Percentiles rank a stretch among this genome's conserved stretches.
Conservation (phyloP, 169 alveolate genomes). For the Plasmodium cynomolgi region DNA sequence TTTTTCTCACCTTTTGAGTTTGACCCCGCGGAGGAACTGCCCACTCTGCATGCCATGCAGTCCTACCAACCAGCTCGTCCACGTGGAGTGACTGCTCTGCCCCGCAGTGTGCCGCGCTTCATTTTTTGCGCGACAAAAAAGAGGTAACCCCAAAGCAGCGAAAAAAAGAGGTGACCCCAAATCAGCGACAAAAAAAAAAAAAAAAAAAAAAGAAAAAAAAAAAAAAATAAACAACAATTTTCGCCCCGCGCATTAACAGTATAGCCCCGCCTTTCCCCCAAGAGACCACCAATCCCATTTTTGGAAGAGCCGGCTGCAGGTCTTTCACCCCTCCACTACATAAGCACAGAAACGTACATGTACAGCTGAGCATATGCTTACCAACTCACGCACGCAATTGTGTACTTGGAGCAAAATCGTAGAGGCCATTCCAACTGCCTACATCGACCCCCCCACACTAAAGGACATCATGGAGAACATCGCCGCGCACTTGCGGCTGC, state of each 20-base stretch:
- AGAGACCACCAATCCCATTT: neutral
- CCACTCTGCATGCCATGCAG: neutral
- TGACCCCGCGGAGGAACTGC: neutral
- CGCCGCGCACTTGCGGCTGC: neutral
- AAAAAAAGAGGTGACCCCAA: too few species aligned
- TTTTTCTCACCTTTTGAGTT: neutral
- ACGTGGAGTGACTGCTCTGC: neutral
- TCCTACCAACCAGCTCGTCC: neutral
- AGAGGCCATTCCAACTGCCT: neutral
- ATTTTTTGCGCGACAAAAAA: neutral
- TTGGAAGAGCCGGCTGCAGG: neutral
- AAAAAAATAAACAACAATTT: neutral
- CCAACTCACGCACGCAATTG: neutral
- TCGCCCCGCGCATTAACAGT: neutral
- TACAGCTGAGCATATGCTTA: too few species aligned
- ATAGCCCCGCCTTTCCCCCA: neutral
- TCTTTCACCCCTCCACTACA: neutral
- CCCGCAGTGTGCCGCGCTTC: neutral
- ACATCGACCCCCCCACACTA: neutral
- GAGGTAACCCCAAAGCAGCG: too few species aligned
- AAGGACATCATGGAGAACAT: slow-evolving; percentile 15
- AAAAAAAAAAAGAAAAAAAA: neutral
- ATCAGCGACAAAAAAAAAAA: too few species aligned
- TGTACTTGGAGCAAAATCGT: neutral
- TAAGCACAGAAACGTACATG: neutral